Evolutionary conservation across 345 rosid genomes (phyloP).

Genomic region (Salix brachista): DNA sequence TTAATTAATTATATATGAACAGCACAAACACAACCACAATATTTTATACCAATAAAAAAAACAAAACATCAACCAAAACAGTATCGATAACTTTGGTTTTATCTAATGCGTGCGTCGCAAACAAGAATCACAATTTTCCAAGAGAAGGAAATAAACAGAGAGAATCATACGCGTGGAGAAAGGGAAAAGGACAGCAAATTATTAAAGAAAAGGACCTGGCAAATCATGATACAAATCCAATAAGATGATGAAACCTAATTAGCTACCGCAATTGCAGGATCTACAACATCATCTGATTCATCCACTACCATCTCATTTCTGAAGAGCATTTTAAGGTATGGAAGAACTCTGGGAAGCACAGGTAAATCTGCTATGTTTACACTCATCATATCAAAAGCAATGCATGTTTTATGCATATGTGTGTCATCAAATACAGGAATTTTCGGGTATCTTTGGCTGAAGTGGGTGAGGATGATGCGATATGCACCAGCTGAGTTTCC

Average conservation of each 20-base stretch:
- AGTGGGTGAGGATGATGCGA: conserved; percentile 82
- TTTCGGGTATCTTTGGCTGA: conserved; percentile 96
- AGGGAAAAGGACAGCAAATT: neutral
- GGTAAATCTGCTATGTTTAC: conserved; percentile 77
- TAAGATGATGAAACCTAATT: neutral
- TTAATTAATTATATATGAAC: too few species aligned
- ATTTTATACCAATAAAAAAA: too few species aligned
- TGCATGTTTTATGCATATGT: conserved; percentile 87
- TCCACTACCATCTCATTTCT: conserved; percentile 62
- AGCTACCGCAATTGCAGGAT: conserved; percentile 27
- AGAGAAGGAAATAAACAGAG: too few species aligned
- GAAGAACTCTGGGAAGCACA: conserved; percentile 74
- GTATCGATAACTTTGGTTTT: too few species aligned
- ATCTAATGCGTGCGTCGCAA: too few species aligned
- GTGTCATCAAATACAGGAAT: conserved; percentile 71
- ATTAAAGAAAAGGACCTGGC: neutral
- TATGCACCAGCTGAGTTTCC: conserved; percentile 65
- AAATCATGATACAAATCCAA: neutral
- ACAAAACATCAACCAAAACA: too few species aligned
- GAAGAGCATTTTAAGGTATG: conserved; percentile 72
- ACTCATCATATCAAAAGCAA: conserved; percentile 92
- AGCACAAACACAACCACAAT: too few species aligned
- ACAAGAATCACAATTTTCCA: too few species aligned
- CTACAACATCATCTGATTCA: conserved; percentile 50
- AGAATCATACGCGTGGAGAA: neutral